Conservation (phyloP, 2,329 filamentous ascomycete genomes). For the Venturia carpophila region DNA sequence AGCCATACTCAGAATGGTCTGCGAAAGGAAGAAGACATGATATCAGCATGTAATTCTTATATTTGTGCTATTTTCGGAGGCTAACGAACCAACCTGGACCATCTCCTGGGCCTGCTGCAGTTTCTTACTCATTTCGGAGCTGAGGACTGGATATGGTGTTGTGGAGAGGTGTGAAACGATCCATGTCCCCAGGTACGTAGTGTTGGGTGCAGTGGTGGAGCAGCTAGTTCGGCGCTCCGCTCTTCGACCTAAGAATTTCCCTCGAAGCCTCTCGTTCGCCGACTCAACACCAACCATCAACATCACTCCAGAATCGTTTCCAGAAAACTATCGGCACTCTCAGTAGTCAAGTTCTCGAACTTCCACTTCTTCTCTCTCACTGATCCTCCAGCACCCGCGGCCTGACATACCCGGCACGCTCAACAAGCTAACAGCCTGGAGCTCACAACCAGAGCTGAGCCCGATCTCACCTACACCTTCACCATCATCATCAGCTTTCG, state of each 20-base stretch:
- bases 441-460: slow-evolving; percentile 8
- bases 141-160: not conserved
- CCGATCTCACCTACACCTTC: slow-evolving; percentile 16
- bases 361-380: not conserved
- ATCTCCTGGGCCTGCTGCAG: slow-evolving; percentile 68
- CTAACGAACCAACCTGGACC: slow-evolving; percentile 93
- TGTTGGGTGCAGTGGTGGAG: not conserved
- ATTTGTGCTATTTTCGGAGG: slow-evolving; percentile 19
- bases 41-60: slow-evolving; percentile 19
- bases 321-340: not conserved
- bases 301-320: not conserved
- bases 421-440: slow-evolving; percentile 5
- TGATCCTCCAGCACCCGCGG: not conserved
- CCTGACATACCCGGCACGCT: not conserved
- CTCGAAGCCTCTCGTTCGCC: slow-evolving; percentile 11
- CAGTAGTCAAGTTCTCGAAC: not conserved
- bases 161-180: slow-evolving; percentile 1
- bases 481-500: slow-evolving; percentile 14
- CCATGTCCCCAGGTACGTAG: not conserved
- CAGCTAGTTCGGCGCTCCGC: not conserved
- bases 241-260: not conserved
- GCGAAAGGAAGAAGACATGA: slow-evolving; percentile 21
- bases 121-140: slow-evolving; percentile 35
- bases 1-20: slow-evolving; percentile 19
- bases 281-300: slow-evolving; percentile 14